Evolutionary conservation across 768 basidiomycete species (phyloP).

Genomic region (Macrolepiota dolichaula): DNA sequence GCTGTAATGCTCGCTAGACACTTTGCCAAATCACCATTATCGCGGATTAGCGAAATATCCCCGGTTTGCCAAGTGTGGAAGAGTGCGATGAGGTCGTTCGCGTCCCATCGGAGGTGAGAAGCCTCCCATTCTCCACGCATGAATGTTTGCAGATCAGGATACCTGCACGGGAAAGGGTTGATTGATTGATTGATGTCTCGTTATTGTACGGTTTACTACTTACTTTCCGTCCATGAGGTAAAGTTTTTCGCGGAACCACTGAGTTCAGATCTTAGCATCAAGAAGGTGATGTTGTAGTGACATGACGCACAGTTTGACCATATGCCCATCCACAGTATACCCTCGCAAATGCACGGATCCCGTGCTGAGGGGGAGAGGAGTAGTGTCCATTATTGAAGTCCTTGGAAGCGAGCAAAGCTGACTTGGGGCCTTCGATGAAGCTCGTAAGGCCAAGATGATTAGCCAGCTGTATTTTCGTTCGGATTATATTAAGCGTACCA

Average conservation of each 20-base stretch:
- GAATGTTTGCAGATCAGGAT: slow-evolving; percentile 45
- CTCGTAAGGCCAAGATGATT: slow-evolving; percentile 23
- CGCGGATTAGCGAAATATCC: slow-evolving; percentile 42
- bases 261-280: not conserved
- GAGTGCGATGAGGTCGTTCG: slow-evolving; percentile 50
- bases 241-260: slow-evolving; percentile 54
- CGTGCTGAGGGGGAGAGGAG: slow-evolving; percentile 39
- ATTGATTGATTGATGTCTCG: not conserved
- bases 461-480: not conserved
- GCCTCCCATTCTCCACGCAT: slow-evolving; percentile 51
- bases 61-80: slow-evolving; percentile 48
- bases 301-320: slow-evolving; percentile 42
- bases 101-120: slow-evolving; percentile 45
- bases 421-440: slow-evolving; percentile 58
- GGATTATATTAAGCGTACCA: slow-evolving; percentile 29
- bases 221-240: slow-evolving; percentile 41
- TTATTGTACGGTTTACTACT: slow-evolving; percentile 10
- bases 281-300: not conserved
- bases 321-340: slow-evolving; percentile 60
- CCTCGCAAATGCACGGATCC: slow-evolving; percentile 53
- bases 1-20: slow-evolving; percentile 43
- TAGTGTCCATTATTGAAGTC: slow-evolving; percentile 57
- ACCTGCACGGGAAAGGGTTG: slow-evolving; percentile 26
- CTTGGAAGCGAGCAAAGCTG: slow-evolving; percentile 49
- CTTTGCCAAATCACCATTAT: slow-evolving; percentile 39